These are phyloP conservation scores for Colletotrichum sp. DNA, from an alignment of 2,329 filamentous ascomycete genomes.

Conservation along the genomic window DNA sequence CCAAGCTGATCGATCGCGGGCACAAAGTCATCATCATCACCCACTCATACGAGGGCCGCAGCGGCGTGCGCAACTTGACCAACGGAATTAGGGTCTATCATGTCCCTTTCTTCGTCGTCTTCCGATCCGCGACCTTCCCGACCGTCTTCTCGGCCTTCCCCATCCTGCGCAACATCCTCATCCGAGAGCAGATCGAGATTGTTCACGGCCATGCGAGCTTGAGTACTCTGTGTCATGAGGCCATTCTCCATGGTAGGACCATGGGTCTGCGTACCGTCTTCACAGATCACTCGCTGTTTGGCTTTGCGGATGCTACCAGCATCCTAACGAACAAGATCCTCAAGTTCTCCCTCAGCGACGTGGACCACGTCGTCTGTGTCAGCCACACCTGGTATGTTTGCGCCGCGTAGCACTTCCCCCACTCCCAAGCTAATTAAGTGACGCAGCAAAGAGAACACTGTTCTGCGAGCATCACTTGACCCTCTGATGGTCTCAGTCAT, in stretches of 20 bases:
- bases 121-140: conserved; percentile 90
- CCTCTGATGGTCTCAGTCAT: conserved; percentile 98
- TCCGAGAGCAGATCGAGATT: conserved; percentile 94
- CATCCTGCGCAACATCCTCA: conserved; percentile 94
- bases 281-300: conserved; percentile 96
- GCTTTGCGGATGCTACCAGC: conserved; percentile 93
- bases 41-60: conserved; percentile 90
- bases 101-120: conserved; percentile 94
- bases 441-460: conserved; percentile 92
- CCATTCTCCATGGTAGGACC: conserved; percentile 90
- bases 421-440: conserved; percentile 20
- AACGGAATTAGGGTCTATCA: conserved; percentile 99
- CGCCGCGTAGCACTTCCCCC: neutral
- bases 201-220: conserved; percentile 97
- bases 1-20: conserved; percentile 94
- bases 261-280: conserved; percentile 97
- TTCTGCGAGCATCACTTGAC: conserved; percentile 90
- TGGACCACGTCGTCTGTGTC: conserved; percentile 98
- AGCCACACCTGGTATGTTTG: conserved; percentile 88
- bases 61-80: conserved; percentile 91
- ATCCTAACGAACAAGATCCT: conserved; percentile 97
- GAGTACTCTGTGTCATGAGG: conserved; percentile 92
- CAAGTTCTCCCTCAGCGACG: conserved; percentile 94
- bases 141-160: conserved; percentile 99
- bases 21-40: conserved; percentile 99